Evolutionary conservation across 2,329 filamentous ascomycete genomes (phyloP).

Genomic region (Exophiala aquamarina): DNA sequence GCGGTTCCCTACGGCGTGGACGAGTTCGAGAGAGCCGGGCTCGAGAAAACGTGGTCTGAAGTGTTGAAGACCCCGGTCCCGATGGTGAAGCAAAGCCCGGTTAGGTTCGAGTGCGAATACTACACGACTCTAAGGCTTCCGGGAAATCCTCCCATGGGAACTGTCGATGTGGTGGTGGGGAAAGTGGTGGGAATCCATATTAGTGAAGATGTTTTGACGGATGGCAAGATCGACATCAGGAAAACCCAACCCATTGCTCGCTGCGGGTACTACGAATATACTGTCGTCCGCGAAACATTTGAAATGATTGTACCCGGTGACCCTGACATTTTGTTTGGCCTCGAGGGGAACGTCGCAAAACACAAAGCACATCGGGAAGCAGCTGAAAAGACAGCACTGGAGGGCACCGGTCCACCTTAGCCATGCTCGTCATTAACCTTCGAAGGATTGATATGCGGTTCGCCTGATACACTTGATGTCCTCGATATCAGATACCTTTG

Average conservation of each 20-base stretch:
- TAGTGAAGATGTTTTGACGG: constrained; percentile 53
- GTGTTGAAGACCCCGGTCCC: constrained; percentile 41
- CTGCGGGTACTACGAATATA: constrained; percentile 62
- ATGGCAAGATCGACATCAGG: constrained; percentile 55
- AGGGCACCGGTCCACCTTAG: constrained; percentile 11
- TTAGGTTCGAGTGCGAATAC: constrained; percentile 61
- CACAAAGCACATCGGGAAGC: constrained; percentile 30
- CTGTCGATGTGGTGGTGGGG: constrained; percentile 59
- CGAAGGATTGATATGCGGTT: no score
- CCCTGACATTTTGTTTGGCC: constrained; percentile 37
- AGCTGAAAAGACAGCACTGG: constrained; percentile 7
- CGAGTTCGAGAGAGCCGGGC: constrained; percentile 52
- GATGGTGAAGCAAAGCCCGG: constrained; percentile 55
- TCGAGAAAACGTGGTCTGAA: constrained; percentile 49
- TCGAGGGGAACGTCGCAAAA: constrained; percentile 39
- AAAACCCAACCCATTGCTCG: constrained; percentile 62
- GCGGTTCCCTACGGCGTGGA: constrained; percentile 51
- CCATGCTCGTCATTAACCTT: no score
- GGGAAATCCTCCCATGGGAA: constrained; percentile 58
- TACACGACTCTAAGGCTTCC: constrained; percentile 56
- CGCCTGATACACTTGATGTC: no score
- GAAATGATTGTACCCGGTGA: constrained; percentile 54
- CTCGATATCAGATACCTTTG: no score
- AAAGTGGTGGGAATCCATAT: constrained; percentile 60
- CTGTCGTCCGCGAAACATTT: constrained; percentile 56